These are phyloP conservation scores for Teratosphaeriaceae sp. DNA, from an alignment of 2,329 filamentous ascomycete species.

Conservation along the genomic window DNA sequence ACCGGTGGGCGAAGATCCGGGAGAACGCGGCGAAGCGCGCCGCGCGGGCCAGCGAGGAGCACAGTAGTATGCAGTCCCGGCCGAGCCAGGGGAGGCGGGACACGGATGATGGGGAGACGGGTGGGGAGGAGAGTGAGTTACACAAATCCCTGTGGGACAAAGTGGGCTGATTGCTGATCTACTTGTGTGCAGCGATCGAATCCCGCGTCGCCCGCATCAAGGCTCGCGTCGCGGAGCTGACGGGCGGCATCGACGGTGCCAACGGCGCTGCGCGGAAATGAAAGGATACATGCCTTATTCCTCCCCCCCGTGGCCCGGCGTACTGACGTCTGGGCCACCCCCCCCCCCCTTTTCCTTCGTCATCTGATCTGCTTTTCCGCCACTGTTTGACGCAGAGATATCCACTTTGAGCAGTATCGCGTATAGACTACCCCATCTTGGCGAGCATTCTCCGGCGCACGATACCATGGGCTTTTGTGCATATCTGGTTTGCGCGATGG, in stretches of 20 bases:
- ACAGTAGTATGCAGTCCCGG: constrained; percentile 38
- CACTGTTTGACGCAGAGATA: not conserved
- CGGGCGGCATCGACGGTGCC: constrained; percentile 35
- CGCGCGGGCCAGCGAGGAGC: constrained; percentile 57
- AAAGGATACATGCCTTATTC: not conserved
- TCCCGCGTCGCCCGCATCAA: constrained; percentile 96
- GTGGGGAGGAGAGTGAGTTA: constrained; percentile 86
- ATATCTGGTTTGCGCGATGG: not conserved
- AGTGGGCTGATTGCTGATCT: constrained; percentile 9
- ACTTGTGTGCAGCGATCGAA: constrained; percentile 67
- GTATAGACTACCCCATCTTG: no score
- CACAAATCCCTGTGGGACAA: not conserved
- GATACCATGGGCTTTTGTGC: not conserved
- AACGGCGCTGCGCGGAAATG: not conserved
- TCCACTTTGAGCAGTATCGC: no score
- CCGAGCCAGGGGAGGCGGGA: constrained; percentile 51
- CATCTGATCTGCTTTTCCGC: no score
- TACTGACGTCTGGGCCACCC: no score
- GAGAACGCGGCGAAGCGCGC: constrained; percentile 87
- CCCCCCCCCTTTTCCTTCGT: no score
- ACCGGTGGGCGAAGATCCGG: constrained; percentile 93
- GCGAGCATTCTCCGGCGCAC: not conserved
- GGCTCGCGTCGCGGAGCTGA: constrained; percentile 90
- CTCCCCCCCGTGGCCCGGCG: no score
- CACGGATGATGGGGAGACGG: constrained; percentile 81